phyloP scores from a whole-genome alignment of 306 rosid genomes.

The Urtica urens region DNA sequence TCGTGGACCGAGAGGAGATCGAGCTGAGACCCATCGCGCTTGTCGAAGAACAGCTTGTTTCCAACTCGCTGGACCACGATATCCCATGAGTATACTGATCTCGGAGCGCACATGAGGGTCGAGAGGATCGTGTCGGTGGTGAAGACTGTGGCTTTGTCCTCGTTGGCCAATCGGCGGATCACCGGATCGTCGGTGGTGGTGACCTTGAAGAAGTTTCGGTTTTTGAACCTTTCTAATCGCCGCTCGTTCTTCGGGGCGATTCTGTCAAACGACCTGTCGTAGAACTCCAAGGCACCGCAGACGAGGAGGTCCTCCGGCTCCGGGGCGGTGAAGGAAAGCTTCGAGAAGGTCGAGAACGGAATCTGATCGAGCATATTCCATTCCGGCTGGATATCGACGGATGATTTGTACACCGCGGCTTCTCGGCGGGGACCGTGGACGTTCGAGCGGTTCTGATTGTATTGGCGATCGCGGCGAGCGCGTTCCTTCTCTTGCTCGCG shows the following conservation, averaged over 20 bases:
- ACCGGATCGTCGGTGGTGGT: conserved; percentile 90
- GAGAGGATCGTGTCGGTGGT: conserved; percentile 78
- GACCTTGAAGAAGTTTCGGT: conserved; percentile 76
- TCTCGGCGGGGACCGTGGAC: conserved; percentile 57
- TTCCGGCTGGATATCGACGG: conserved; percentile 83
- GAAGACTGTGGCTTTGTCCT: conserved; percentile 78
- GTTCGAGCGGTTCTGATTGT: conserved; percentile 62
- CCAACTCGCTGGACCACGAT: conserved; percentile 86
- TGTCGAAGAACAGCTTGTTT: conserved; percentile 78
- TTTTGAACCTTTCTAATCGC: conserved; percentile 71
- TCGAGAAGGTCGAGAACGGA: conserved; percentile 79
- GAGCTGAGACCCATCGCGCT: conserved; percentile 82
- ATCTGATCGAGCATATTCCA: conserved; percentile 97
- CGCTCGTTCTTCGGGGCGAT: conserved; percentile 75
- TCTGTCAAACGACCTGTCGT: conserved; percentile 64
- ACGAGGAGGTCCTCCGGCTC: conserved; percentile 80
- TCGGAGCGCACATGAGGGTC: conserved; percentile 76
- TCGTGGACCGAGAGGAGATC: conserved; percentile 87
- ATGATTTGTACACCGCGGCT: conserved; percentile 73
- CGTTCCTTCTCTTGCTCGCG: conserved; percentile 89
- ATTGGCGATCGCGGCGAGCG: conserved; percentile 77
- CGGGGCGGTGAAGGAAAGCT: conserved; percentile 69
- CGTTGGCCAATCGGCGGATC: conserved; percentile 69
- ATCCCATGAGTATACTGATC: conserved; percentile 93
- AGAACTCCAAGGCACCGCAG: conserved; percentile 70